A percentile compares a stretch with the other conserved stretches of the same genome.
Conservation (phyloP, 2,329 filamentous ascomycete species). For the Pochonia chlamydosporia region DNA sequence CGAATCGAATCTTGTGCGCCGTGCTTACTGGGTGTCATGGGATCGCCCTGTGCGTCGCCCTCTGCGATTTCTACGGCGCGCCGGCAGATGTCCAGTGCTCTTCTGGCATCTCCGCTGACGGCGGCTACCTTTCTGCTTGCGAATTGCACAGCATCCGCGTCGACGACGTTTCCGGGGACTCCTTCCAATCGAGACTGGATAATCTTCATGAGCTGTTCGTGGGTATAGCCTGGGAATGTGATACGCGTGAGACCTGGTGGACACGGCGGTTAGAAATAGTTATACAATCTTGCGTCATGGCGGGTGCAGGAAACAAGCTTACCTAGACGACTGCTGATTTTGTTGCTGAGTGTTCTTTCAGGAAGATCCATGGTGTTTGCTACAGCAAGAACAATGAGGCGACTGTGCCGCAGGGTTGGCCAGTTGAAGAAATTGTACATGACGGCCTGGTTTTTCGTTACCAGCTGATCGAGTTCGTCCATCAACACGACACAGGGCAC, state of each 20-base stretch:
- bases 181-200: conserved; percentile 90
- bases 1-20: conserved; percentile 20
- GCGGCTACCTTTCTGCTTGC: conserved; percentile 94
- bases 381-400: conserved; percentile 91
- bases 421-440: conserved; percentile 99
- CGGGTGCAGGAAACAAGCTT: too few species aligned
- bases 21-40: conserved; percentile 57
- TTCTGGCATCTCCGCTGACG: conserved; percentile 87
- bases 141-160: conserved; percentile 91
- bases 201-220: conserved; percentile 95
- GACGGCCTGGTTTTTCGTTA: conserved; percentile 97
- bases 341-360: conserved; percentile 93
- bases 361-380: conserved; percentile 99
- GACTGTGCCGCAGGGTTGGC: conserved; percentile 85
- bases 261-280: not conserved
- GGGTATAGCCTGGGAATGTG: conserved; percentile 94
- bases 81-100: conserved; percentile 91
- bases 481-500: conserved; percentile 96
- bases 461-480: conserved; percentile 96
- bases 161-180: conserved; percentile 83
- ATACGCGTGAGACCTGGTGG: conserved; percentile 71
- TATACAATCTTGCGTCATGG: too few species aligned
- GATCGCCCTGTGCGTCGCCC: conserved; percentile 49
- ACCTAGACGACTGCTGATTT: conserved; percentile 86
- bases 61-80: conserved; percentile 94